phyloP scores from a whole-genome alignment of 768 basidiomycete genomes.

The Hygrophorus russula region DNA sequence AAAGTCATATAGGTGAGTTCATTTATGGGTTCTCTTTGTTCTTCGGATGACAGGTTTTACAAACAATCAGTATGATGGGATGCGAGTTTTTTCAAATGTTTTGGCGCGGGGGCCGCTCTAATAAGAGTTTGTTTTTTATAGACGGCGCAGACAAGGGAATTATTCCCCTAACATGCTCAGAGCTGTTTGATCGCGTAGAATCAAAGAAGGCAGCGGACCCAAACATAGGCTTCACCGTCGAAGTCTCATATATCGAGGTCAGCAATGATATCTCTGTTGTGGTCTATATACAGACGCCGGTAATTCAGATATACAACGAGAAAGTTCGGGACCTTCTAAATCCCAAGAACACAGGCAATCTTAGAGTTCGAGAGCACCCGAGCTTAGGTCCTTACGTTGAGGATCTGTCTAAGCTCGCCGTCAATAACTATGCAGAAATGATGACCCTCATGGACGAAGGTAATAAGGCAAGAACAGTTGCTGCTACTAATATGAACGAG shows the following conservation, averaged over 20 bases:
- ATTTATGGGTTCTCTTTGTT: neutral
- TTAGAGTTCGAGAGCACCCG: constrained; percentile 96
- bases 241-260: constrained; percentile 97
- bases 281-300: neutral
- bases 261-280: constrained; percentile 8
- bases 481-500: constrained; percentile 99
- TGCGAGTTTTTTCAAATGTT: constrained; percentile 42
- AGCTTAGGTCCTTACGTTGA: constrained; percentile 97
- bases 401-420: constrained; percentile 88
- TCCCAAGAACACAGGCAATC: constrained; percentile 92
- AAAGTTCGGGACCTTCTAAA: constrained; percentile 97
- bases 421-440: constrained; percentile 90
- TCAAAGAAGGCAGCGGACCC: constrained; percentile 50
- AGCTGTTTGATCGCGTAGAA: constrained; percentile 79
- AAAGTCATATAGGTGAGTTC: constrained; percentile 78
- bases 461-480: constrained; percentile 96
- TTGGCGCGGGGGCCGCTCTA: constrained; percentile 2
- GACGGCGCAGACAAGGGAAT: constrained; percentile 96
- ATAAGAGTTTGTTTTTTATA: constrained; percentile 16
- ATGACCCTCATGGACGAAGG: constrained; percentile 99
- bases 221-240: constrained; percentile 77
- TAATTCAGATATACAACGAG: constrained; percentile 80
- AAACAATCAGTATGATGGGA: constrained; percentile 75
- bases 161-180: constrained; percentile 90
- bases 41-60: neutral